Base-by-base conservation (phyloP, 83 land plant genomes). In the Picea abies region DNA sequence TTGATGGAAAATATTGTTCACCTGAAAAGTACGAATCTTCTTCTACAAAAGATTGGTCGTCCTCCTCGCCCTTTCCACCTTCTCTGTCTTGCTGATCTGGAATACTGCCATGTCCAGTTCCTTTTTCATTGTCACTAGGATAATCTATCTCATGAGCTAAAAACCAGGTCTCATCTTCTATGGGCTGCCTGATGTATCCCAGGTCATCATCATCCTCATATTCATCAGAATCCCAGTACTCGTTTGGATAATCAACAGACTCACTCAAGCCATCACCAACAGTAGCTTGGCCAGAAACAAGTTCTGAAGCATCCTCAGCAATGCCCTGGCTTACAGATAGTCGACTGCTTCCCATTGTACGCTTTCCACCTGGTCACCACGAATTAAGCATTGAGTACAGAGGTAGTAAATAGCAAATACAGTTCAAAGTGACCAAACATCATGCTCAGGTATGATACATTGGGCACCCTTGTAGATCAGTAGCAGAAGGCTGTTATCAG, bases 121-220 rank as follows among this genome's bases (percentile, higher is more conserved):
- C 86, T 75, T 97, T 93, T 81, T 94, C 99, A 84, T 91, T 93
- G 81, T 97, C 99, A 90, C 96, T 95, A 20, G 99, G 99, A 80
- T 98, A 94, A 81, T 96, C 96, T 84, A 98, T 93, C 83, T 98
- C 99, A 88, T 96, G 93, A 41, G 99, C 99, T 82, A 98, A 84
- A 89, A 98, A 98, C 98, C 97, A 94, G 73, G 92, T 83, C 79
- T 96, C 97, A 77, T 98, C 99, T 86, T 96, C 99, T 75, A 96
- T 98, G 29, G 99, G 95, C 85, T 94, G 99, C 84, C 98, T 89
- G 87, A 85, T 90, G 83, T 94, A 98, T 25, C 99, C 99, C 60
- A 94, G 94, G 89, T 96, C 99, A 39, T 98, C 99, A 82, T 98
- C 99, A 84, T 98, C 99, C 62, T 96, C 97, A 86, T 98, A 96